phyloP scores from a whole-genome alignment of 805 yeast species.

The Schizosaccharomyces japonicus region DNA sequence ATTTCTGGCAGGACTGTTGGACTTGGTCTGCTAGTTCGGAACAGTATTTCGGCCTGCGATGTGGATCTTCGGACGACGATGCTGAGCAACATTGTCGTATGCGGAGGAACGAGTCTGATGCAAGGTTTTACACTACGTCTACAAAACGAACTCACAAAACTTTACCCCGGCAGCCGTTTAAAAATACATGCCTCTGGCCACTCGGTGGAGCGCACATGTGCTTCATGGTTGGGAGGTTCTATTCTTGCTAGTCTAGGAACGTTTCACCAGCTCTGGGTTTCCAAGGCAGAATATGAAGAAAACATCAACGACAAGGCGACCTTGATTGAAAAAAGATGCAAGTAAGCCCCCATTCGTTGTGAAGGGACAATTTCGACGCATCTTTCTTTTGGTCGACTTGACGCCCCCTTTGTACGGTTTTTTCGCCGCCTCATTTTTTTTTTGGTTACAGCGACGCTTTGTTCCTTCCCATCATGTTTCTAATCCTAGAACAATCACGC shows the following conservation, averaged over 20 bases:
- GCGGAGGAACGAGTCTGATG: constrained; percentile 35
- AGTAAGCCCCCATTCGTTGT: no score
- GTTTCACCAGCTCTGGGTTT: constrained; percentile 31
- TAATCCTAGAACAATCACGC: no score
- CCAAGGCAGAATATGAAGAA: constrained; percentile 42
- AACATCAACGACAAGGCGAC: constrained; percentile 21
- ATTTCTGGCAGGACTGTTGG: constrained; percentile 27
- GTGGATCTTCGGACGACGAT: constrained; percentile 18
- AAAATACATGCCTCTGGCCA: constrained; percentile 21
- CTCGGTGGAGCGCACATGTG: constrained; percentile 29
- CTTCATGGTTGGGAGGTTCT: constrained; percentile 54
- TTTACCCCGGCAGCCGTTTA: constrained; percentile 28
- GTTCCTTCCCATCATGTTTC: no score
- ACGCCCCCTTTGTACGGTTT: no score
- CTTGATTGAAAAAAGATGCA: constrained; percentile 18
- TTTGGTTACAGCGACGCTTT: no score
- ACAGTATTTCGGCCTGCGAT: constrained; percentile 24
- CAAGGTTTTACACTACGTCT: constrained; percentile 33
- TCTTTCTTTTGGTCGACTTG: no score
- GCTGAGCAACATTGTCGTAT: constrained; percentile 28
- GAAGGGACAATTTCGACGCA: no score
- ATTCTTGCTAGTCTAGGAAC: constrained; percentile 39
- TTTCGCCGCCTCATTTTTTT: no score
- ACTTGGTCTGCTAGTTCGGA: constrained; percentile 19
- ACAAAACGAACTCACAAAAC: constrained; percentile 29